Percentiles rank a stretch among this genome's conserved stretches.
Evolutionary conservation across 2,329 filamentous ascomycete genomes (phyloP).

Genomic region (Endothia cerciana): DNA sequence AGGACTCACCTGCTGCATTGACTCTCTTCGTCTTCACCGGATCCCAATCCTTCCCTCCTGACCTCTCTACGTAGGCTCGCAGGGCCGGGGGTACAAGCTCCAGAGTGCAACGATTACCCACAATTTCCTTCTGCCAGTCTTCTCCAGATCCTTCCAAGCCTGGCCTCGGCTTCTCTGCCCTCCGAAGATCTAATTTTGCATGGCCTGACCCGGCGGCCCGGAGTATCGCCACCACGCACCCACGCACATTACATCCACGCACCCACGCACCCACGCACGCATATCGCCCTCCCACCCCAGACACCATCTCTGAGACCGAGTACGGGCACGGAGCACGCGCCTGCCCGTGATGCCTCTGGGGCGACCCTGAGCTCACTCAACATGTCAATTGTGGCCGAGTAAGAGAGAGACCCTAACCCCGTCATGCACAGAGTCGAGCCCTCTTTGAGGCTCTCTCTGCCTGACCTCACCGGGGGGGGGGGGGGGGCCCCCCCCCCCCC

Average conservation of each 20-base stretch:
- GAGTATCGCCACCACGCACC: conserved; percentile 14
- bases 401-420: conserved; percentile 33
- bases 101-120: conserved; percentile 21
- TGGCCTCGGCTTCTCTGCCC: conserved; percentile 23
- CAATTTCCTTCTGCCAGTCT: conserved; percentile 24
- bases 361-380: conserved; percentile 27
- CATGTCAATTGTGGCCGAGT: conserved; percentile 54
- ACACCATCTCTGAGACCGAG: conserved; percentile 8
- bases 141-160: conserved; percentile 12
- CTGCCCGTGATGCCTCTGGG: conserved; percentile 26
- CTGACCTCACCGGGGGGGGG: too few species aligned
- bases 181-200: conserved; percentile 26
- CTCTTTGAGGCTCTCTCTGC: too few species aligned
- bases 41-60: not conserved
- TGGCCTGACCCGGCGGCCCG: conserved; percentile 25
- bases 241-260: too few species aligned
- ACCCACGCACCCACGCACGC: too few species aligned
- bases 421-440: not conserved
- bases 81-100: not conserved
- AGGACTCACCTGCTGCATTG: not conserved
- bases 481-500: too few species aligned
- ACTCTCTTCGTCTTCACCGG: not conserved
- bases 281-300: conserved; percentile 5
- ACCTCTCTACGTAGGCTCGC: not conserved
- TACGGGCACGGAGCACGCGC: conserved; percentile 14